These are phyloP conservation scores for Phytopythium oedochilum DNA, from an alignment of 352 stramenopile genomes.

Conservation along the genomic window DNA sequence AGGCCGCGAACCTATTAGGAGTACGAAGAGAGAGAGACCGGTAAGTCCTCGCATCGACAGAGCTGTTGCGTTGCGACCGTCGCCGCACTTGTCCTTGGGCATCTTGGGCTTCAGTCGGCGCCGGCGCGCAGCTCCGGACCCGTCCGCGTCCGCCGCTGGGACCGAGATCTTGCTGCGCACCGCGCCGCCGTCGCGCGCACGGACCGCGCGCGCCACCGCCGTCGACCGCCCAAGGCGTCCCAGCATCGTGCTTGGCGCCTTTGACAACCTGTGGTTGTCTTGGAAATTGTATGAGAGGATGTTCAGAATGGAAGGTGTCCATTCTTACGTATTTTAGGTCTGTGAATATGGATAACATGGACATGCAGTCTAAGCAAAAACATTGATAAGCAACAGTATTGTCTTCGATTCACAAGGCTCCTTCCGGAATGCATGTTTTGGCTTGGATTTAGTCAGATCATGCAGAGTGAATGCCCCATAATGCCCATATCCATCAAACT, in stretches of 20 bases:
- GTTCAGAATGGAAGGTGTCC: too few species aligned
- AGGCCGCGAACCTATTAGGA: conserved; percentile 53
- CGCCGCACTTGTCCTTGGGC: conserved; percentile 47
- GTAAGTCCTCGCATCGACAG: not conserved
- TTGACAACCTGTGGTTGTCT: not conserved
- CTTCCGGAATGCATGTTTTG: too few species aligned
- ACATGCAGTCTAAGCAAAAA: too few species aligned
- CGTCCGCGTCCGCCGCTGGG: conserved; percentile 5
- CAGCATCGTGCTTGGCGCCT: not conserved
- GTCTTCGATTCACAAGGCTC: too few species aligned
- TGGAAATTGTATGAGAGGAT: not conserved
- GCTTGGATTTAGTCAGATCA: too few species aligned
- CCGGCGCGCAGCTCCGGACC: conserved; percentile 9
- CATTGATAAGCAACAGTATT: too few species aligned
- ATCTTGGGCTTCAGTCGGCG: conserved; percentile 45
- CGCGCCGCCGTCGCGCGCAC: not conserved
- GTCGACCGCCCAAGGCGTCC: not conserved
- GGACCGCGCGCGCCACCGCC: not conserved
- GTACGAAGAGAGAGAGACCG: too few species aligned
- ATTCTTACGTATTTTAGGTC: too few species aligned
- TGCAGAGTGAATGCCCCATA: too few species aligned
- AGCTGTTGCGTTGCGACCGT: too few species aligned
- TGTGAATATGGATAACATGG: too few species aligned
- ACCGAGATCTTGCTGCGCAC: conserved; percentile 35
- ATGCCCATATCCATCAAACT: too few species aligned